These are phyloP conservation scores for Lasiodiplodia sp. DNA, from an alignment of 2,329 filamentous ascomycete species.

Conservation along the genomic window DNA sequence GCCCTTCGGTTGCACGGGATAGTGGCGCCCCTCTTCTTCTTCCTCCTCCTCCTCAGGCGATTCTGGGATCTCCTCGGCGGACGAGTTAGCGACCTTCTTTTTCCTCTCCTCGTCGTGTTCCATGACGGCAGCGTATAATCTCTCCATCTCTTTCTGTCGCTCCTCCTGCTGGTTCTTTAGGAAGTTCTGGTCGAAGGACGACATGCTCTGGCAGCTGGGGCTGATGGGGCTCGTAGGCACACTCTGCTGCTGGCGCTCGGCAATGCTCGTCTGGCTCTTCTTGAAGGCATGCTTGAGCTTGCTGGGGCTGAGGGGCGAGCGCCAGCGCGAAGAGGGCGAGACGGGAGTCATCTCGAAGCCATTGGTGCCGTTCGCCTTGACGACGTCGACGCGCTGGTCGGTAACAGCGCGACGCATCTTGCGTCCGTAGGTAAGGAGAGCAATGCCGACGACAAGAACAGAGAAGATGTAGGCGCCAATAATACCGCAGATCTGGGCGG, in stretches of 20 bases:
- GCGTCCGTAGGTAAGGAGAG: slow-evolving; percentile 57
- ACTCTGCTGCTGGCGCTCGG: slow-evolving; percentile 37
- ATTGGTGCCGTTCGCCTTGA: slow-evolving; percentile 52
- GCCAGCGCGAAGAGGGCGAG: slow-evolving; percentile 37
- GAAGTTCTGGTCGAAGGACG: slow-evolving; percentile 77
- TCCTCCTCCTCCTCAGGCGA: slow-evolving; percentile 17
- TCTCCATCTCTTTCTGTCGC: slow-evolving; percentile 83
- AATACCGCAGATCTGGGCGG: slow-evolving; percentile 83
- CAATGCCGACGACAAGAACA: slow-evolving; percentile 74
- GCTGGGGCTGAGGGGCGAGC: slow-evolving; percentile 38
- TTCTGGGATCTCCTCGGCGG: slow-evolving; percentile 34
- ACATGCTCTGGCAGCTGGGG: slow-evolving; percentile 64
- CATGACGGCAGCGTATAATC: slow-evolving; percentile 91
- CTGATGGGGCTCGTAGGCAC: slow-evolving; percentile 44
- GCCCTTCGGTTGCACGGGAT: slow-evolving; percentile 2
- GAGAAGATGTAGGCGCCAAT: slow-evolving; percentile 82
- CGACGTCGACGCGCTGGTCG: slow-evolving; percentile 61
- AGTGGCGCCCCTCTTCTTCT: slow-evolving; percentile 35
- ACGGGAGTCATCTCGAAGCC: slow-evolving; percentile 45
- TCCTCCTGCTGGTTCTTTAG: slow-evolving; percentile 76
- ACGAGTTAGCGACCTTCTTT: slow-evolving; percentile 38
- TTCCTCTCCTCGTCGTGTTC: slow-evolving; percentile 74
- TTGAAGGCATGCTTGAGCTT: slow-evolving; percentile 37
- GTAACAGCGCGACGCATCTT: slow-evolving; percentile 54
- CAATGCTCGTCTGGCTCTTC: slow-evolving; percentile 36